Base-by-base conservation (phyloP, 179 eudicot genomes). In the Beta lomatogona region DNA sequence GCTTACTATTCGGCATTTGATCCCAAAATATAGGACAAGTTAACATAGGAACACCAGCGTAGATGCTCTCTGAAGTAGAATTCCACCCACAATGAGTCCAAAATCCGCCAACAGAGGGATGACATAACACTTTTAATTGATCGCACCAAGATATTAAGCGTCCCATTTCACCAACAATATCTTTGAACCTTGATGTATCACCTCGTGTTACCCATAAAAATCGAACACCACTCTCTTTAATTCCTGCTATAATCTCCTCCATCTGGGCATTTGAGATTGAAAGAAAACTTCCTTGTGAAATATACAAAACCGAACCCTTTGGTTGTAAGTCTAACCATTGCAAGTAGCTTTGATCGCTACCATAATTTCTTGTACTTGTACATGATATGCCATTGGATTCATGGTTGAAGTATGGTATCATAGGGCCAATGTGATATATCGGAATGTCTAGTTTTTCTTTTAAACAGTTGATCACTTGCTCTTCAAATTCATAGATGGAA, bases 1-100 rank as follows among this genome's bases (percentile, higher is more conserved):
- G 2, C 84, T 89, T 92, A 66, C 86, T 86, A 44, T 88, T 88
- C 0, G 84, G 79, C 7, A 75, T 3, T 59, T 91, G 96, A 74
- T 92, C 93, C 88, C 79, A 69, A 19, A 85, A 66, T 31, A 91
- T 79, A 3, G 93, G 94, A 48, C 78, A 83, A 22, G 91, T 88
- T 19, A 92, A 85, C 91, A 68, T 85, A 2, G 76, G 94, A 85
- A 82, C 86, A n/a, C 85, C 91, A 83, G 81, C 84, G 68, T 65
- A 91, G 5, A 73, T 88, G 73, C 73, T 85, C 81, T 86, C 93
- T 9, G 65, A 85, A 22, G 88, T 85, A 0, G 94, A 92, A 67
- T 86, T 92, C 97, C 93, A 92, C 9, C 94, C 96, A 54, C 92
- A 89, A 45, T 91, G 96, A 0, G 92, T 84, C 91, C 86, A 89